Evolutionary conservation across 495 filamentous ascomycete genomes (phyloP), one percentile per base, ranked within the genome.

Genomic region (Chaetomidium leptoderma): DNA sequence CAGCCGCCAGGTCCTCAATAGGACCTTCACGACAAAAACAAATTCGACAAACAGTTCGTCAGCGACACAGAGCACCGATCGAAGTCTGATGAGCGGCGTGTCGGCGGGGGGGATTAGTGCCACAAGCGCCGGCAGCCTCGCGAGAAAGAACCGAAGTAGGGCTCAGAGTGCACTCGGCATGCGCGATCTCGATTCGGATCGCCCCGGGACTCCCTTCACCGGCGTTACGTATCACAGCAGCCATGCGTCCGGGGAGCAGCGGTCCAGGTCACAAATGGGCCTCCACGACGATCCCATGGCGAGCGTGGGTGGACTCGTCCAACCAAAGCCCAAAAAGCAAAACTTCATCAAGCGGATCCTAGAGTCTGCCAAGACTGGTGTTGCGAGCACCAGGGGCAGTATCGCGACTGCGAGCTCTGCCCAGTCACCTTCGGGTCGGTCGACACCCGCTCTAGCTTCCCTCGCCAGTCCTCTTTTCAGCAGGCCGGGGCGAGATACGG

Each of bases 311-410:
- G 63, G 63, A 13, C 60, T 63, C 89, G 83, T 85, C n/a, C 82
- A 89, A 10, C 92, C 91, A 0, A 97, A 92, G 69, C 77, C 85
- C 5, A 96, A 92, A 71, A 97, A 93, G 73, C 85, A 84, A 39
- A 92, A 92, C 21, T 96, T 99, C 67, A 90, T 99, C 72, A 96
- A 93, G 73, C 95, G 95, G 63, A 91, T 99, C 50, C 81, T 97
- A 35, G 92, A 97, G 55, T 88, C 90, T 10, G 93, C 92, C 11
- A 96, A 95, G 73, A 96, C 95, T 0, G 89, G 88, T 14, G 91
- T 95, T 10, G 93, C 93, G 2, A 92, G 85, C 65, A 89, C 89
- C 26, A 83, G 93, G 62, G 92, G 88, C 54, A 93, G 86, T 59
- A 92, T 96, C 51, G 86, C 85, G 23, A 78, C 82, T 24, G 79